phyloP scores from a whole-genome alignment of 164 flowering plant genomes.

The Santalum album region DNA sequence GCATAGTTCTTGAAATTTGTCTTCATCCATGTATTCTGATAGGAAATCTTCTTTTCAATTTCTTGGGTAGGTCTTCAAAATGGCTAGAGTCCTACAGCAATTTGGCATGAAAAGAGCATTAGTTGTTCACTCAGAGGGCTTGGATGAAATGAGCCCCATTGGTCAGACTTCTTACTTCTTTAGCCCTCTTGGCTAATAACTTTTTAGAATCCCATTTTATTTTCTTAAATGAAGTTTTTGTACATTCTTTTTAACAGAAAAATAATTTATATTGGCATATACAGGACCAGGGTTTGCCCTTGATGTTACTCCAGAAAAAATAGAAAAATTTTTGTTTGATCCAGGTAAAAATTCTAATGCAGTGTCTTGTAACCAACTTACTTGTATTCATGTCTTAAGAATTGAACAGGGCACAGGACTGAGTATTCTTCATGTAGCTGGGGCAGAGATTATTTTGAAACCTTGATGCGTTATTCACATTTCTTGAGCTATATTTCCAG shows the following conservation, averaged over 20 bases:
- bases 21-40: not conserved
- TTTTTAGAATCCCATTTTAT: no score
- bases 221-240: not conserved
- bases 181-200: not conserved
- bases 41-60: not conserved
- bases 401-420: not conserved
- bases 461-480: not conserved
- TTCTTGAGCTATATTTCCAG: no score
- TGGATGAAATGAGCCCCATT: conserved; percentile 93
- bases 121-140: conserved; percentile 72
- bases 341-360: not conserved
- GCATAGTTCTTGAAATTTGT: not conserved
- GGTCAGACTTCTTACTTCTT: conserved; percentile 32
- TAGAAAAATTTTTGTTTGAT: conserved; percentile 22
- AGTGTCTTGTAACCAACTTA: not conserved
- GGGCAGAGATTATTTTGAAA: not conserved
- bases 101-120: conserved; percentile 83
- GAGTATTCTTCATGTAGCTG: no score
- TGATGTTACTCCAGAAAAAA: conserved; percentile 68
- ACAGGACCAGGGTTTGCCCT: conserved; percentile 76
- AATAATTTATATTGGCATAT: not conserved
- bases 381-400: not conserved
- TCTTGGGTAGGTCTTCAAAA: conserved; percentile 58
- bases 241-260: not conserved
- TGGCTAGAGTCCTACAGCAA: conserved; percentile 84